Percentiles rank a stretch among this genome's conserved stretches.
Evolutionary conservation across 2,329 filamentous ascomycete species (phyloP).

Genomic region (Monosporascus sp.): DNA sequence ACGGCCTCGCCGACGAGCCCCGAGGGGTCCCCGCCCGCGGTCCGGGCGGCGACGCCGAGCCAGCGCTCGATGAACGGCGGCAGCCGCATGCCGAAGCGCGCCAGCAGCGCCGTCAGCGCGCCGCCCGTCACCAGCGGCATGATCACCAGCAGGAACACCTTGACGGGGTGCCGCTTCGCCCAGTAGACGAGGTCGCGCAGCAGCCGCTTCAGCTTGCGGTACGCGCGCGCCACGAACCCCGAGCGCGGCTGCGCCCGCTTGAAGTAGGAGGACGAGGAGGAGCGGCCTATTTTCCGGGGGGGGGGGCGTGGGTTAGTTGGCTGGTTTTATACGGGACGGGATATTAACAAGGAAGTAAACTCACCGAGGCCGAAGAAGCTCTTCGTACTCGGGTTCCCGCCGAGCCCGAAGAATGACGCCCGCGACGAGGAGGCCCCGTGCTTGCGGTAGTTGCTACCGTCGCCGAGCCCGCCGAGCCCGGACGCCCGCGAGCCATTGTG

Average conservation of each 20-base stretch:
- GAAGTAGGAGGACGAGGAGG: conserved; percentile 60
- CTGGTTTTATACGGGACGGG: not conserved
- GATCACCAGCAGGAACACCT: conserved; percentile 81
- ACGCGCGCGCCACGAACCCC: conserved; percentile 69
- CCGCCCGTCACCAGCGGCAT: conserved; percentile 85
- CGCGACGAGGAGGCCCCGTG: conserved; percentile 5
- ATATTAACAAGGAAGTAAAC: conserved; percentile 1
- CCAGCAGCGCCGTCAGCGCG: conserved; percentile 70
- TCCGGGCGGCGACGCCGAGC: conserved; percentile 48
- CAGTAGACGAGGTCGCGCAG: conserved; percentile 77
- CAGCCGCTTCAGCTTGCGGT: conserved; percentile 72
- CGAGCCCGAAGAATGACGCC: conserved; percentile 23
- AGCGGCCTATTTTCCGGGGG: conserved; percentile 34
- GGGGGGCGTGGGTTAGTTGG: not conserved
- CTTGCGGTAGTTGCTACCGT: conserved; percentile 6
- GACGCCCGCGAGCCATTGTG: conserved; percentile 18
- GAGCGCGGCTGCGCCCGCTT: conserved; percentile 70
- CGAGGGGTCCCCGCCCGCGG: conserved; percentile 40
- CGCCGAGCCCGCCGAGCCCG: conserved; percentile 1
- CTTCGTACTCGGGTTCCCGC: conserved; percentile 24
- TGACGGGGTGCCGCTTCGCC: conserved; percentile 76
- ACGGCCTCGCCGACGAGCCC: conserved; percentile 52
- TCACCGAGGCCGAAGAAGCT: conserved; percentile 28
- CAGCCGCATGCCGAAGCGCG: conserved; percentile 72
- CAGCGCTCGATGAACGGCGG: conserved; percentile 58